Base-by-base conservation (phyloP, 75 land plant species). In the Azolla pinnata region DNA sequence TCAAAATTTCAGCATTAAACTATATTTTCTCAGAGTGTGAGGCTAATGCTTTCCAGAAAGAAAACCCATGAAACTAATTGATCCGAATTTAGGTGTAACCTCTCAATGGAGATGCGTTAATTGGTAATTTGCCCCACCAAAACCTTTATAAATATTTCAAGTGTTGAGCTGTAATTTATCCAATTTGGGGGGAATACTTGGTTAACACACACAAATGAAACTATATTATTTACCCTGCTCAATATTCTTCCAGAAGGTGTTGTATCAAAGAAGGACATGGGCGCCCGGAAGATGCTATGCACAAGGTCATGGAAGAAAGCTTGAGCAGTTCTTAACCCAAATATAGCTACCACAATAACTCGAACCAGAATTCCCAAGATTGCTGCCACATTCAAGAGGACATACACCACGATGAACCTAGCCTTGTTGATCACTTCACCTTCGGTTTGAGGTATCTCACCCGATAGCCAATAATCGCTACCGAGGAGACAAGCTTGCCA, bases 261-360 rank as follows among this genome's bases (percentile, higher is more conserved):
- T 28, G 96, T 86, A 32, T 95, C 99, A 61, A 95, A 95, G 69
- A 95, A 95, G n/a, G 99, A 83, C 99, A 95, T 95, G 32, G 99
- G 99, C 18, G 96, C 90, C 46, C 81, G 96, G 35, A 95, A 69
- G 51, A 90, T 75, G 68, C 91, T 83, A 38, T 59, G 42, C 20
- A 95, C 68, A 68, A 95, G 81, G 55, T 78, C 74, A 5, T 59
- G 18, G 59, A 80, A 95, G 67, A 90, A 95, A 26, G 72, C 61
- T 60, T 95, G 87, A 14, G 88, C 74, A 3, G 99, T 90, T 61
- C 75, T 75, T 1, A 95, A 72, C 21, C 99, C 99, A 64, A 79
- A 21, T 8, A 45, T 26, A 4, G 90, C 60, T 10, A 73, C 69
- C 18, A 71, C 44, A 28, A 72, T 35, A 31, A 79, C 45, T 51